Percentiles rank a stretch among this genome's conserved stretches.
Evolutionary conservation across 352 stramenopile genomes (phyloP).

Genomic region (Phytophthora multivora): DNA sequence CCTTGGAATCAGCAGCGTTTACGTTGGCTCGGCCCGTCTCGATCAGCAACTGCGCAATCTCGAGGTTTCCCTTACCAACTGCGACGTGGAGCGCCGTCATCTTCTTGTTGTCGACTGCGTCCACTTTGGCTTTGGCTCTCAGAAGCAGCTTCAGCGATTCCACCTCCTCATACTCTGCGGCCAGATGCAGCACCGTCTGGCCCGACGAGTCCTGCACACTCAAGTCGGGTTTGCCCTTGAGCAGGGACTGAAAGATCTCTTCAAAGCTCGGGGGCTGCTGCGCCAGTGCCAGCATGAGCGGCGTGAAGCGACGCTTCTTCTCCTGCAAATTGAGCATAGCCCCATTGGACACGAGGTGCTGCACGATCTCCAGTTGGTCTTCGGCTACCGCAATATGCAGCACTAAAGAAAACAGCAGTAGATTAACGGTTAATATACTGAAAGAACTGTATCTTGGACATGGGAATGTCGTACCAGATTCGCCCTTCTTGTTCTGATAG

Average conservation of each 20-base stretch:
- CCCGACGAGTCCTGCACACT: conserved; percentile 62
- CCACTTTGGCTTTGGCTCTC: conserved; percentile 61
- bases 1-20: conserved; percentile 67
- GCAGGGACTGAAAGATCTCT: conserved; percentile 64
- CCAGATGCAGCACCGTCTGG: conserved; percentile 71
- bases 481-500: conserved; percentile 86
- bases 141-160: conserved; percentile 70
- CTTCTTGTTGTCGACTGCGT: conserved; percentile 67
- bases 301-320: conserved; percentile 80
- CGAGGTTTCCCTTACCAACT: conserved; percentile 64
- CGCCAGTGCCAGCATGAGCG: conserved; percentile 74
- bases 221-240: conserved; percentile 78
- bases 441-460: neutral
- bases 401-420: conserved; percentile 28
- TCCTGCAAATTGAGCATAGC: conserved; percentile 74
- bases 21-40: conserved; percentile 62
- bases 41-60: conserved; percentile 62
- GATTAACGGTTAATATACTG: neutral
- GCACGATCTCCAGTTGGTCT: conserved; percentile 72
- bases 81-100: conserved; percentile 80
- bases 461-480: conserved; percentile 50
- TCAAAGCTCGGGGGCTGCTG: conserved; percentile 70
- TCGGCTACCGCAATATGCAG: conserved; percentile 77
- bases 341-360: conserved; percentile 71
- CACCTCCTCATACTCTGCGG: conserved; percentile 69